A percentile compares a stretch with the other conserved stretches of the same genome.
Evolutionary conservation across 2,329 filamentous ascomycete species (phyloP).

Genomic region (Venturia aucupariae): DNA sequence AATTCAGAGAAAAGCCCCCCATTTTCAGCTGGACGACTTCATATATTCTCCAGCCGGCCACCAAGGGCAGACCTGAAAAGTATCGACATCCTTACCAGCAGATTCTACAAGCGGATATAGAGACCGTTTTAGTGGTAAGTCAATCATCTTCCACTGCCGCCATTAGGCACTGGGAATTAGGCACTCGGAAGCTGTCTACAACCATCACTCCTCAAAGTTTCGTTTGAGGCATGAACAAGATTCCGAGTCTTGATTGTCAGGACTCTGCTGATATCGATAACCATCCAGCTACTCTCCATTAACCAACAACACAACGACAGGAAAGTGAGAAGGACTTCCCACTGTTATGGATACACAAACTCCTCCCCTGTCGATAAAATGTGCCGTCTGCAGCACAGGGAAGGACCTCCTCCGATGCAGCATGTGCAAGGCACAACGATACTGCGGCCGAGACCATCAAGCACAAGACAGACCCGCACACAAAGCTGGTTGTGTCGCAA

Average conservation of each 20-base stretch:
- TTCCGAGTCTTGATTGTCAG: not conserved
- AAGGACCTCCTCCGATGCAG: not conserved
- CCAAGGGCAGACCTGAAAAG: too few relatives aligned
- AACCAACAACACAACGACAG: not conserved
- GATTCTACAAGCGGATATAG: not conserved
- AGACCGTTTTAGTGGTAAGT: not conserved
- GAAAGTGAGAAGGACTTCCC: not conserved
- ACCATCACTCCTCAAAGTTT: too few relatives aligned
- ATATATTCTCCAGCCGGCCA: too few relatives aligned
- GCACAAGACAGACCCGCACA: not conserved
- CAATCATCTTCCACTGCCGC: not conserved
- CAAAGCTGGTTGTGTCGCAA: not conserved
- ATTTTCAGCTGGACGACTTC: too few relatives aligned
- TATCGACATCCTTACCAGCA: too few relatives aligned
- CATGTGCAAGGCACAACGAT: not conserved
- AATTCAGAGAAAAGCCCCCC: too few relatives aligned
- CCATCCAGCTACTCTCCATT: not conserved
- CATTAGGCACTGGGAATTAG: not conserved
- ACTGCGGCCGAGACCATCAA: not conserved
- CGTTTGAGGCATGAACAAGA: too few relatives aligned
- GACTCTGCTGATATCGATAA: not conserved
- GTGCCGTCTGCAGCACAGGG: not conserved
- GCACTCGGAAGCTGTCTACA: too few relatives aligned
- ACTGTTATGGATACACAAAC: not conserved
- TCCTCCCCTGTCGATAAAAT: not conserved